Evolutionary conservation across 768 basidiomycete species (phyloP), one percentile per base, ranked within the genome.

Genomic region (Strobilomyces echinocephalus): DNA sequence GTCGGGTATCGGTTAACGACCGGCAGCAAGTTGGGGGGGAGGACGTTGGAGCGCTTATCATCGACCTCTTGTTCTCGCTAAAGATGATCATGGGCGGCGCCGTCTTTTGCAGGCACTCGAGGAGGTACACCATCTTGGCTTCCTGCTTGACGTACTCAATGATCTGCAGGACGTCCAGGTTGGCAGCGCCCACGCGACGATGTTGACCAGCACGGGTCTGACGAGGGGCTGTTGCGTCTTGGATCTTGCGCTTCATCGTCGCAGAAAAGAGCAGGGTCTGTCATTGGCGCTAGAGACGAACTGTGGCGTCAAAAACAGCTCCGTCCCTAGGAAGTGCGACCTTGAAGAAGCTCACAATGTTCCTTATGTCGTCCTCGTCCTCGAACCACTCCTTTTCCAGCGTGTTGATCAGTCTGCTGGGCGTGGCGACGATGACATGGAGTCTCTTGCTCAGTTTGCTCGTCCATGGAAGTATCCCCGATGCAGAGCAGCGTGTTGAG

Each of bases 1-100:
- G n/a, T 12, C 42, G 14, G 33, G 50, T n/a, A 34, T 49, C n/a
- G 51, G 45, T 20, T 4, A 38, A 55, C 52, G 34, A 36, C 14
- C 36, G 48, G 50, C 33, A 14, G 35, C 45, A 38, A 46, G 8
- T 7, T n/a, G n/a, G n/a, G 11, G n/a, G n/a, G n/a, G n/a, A n/a
- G n/a, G n/a, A n/a, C 8, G 31, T 30, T 20, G 31, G 49, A 33
- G 26, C 56, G 30, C 81, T 62, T 59, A 94, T 94, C 95, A 65
- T 99, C 97, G n/a, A 99, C 97, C 68, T 99, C 97, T 99, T 99
- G 75, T 95, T 98, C 68, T 99, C 97, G 59, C 89, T 93, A 70
- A 99, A 99, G 53, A 98, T 82, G 71, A 98, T 97, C 46, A 95
- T 94, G 2, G 97, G 97, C 8, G 97, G 97, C 1, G 97, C 87